Percentiles rank a stretch among this genome's conserved stretches.
phyloP scores from a whole-genome alignment of 306 rosid species.

The Medicago ruthenica region DNA sequence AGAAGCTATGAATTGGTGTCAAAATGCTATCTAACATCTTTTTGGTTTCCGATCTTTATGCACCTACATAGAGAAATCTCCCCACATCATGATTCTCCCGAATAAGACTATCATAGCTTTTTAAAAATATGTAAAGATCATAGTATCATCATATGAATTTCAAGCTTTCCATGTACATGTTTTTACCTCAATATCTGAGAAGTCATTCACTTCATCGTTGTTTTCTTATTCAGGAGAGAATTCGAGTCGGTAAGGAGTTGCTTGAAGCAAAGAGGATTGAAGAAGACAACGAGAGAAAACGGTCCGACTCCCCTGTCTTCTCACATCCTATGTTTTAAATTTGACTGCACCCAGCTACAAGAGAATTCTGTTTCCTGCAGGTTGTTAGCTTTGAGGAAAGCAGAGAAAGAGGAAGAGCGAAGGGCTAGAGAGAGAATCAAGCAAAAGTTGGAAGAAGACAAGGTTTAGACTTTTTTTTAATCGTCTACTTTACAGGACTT shows the following conservation, averaged over 20 bases:
- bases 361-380: conserved; percentile 52
- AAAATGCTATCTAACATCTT: background rate
- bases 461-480: conserved; percentile 56
- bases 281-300: conserved; percentile 92
- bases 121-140: background rate
- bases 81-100: background rate
- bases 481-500: conserved; percentile 15
- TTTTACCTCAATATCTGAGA: conserved; percentile 3
- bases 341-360: conserved; percentile 30
- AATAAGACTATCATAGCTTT: conserved; percentile 9
- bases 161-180: conserved; percentile 28
- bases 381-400: conserved; percentile 87
- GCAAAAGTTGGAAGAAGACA: conserved; percentile 96
- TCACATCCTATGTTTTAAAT: conserved; percentile 30
- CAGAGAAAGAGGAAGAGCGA: conserved; percentile 96
- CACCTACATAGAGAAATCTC: background rate
- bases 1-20: background rate
- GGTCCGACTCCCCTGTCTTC: conserved; percentile 58
- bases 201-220: conserved; percentile 21
- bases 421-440: conserved; percentile 93
- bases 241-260: conserved; percentile 95
- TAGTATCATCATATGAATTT: conserved; percentile 26
- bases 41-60: too few species aligned
- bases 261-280: conserved; percentile 96
- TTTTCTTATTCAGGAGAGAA: conserved; percentile 76